Evolutionary conservation across 1,284 basidiomycete species (phyloP), one percentile per base, ranked within the genome.

Genomic region (Tilletia walkeri): DNA sequence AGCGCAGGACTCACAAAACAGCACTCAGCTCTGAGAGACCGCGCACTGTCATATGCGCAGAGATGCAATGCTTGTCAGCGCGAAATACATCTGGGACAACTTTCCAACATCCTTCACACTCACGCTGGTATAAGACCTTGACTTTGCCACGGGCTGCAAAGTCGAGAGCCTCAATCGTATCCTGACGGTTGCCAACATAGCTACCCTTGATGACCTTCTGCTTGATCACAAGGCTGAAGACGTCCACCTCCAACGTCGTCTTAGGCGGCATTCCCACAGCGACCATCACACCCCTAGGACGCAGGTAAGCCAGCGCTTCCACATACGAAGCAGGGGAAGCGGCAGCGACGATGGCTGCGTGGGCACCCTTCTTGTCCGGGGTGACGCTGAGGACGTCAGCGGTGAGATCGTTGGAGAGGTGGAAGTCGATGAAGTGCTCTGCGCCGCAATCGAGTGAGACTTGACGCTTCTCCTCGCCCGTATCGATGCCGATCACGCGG

Each of bases 401-500:
- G 41, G 90, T 88, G 69, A 91, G 85, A 77, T 91, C 81, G 73
- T 81, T 79, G 54, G 68, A 69, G 41, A 14, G 14, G 41, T 7
- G 14, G 86, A 92, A 93, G 85, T 95, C 92, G 75, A 94, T 87
- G 88, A 90, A 94, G 67, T 86, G 86, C 75, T 91, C 89, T 0
- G 91, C 91, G 59, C 93, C 92, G 67, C 93, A 89, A 38, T 87
- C 84, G 72, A 86, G 78, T 82, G 88, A 89, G 16, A 94, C 87
- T 66, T 89, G 86, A 78, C 88, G 87, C 87, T 94, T 94, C 76
- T 91, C 90, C 2, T 85, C 88, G 45, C 92, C 92, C 2, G 89
- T 89, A 78, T 92, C 91, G 80, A 93, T 88, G 20, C 91, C 92
- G 73, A 94, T 89, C 53, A 93, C 90, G 38, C 89, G 88, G 71